Conservation (phyloP, 805 yeast genomes). For the Candida jianshihensis region DNA sequence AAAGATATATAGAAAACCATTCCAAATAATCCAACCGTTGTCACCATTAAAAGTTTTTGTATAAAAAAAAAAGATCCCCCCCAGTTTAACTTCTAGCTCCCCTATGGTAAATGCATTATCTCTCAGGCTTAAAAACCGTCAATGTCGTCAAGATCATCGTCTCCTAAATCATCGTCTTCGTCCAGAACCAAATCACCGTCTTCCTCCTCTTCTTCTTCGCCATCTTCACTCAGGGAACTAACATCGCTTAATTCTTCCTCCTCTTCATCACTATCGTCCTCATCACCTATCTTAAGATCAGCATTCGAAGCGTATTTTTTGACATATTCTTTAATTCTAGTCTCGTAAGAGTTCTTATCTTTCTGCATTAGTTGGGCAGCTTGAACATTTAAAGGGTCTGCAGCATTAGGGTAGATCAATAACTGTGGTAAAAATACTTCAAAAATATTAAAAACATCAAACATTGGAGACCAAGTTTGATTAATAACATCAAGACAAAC, state of each 20-base stretch:
- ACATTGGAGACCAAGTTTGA: conserved; percentile 98
- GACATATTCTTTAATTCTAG: conserved; percentile 68
- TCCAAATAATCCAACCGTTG: too few species aligned
- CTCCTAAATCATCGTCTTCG: conserved; percentile 13
- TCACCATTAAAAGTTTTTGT: too few species aligned
- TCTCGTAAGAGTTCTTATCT: conserved; percentile 59
- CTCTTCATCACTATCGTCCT: conserved; percentile 38
- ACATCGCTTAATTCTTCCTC: conserved; percentile 25
- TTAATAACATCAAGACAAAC: conserved; percentile 95
- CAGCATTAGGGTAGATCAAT: conserved; percentile 84
- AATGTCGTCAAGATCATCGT: conserved; percentile 11
- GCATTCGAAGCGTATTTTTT: conserved; percentile 53
- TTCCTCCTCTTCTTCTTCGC: conserved; percentile 16
- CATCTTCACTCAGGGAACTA: conserved; percentile 19
- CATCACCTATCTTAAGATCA: conserved; percentile 37
- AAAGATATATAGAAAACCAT: too few species aligned
- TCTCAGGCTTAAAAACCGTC: too few species aligned
- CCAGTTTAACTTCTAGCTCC: too few species aligned
- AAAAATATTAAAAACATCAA: conserved; percentile 83
- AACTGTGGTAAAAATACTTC: conserved; percentile 92
- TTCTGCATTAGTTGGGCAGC: conserved; percentile 76
- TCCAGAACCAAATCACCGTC: conserved; percentile 16
- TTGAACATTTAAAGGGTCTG: conserved; percentile 88
- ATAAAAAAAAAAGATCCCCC: too few species aligned
- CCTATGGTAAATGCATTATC: too few species aligned